Conservation (phyloP, 108 stramenopile species). For the Fistulifera pelliculosa region DNA sequence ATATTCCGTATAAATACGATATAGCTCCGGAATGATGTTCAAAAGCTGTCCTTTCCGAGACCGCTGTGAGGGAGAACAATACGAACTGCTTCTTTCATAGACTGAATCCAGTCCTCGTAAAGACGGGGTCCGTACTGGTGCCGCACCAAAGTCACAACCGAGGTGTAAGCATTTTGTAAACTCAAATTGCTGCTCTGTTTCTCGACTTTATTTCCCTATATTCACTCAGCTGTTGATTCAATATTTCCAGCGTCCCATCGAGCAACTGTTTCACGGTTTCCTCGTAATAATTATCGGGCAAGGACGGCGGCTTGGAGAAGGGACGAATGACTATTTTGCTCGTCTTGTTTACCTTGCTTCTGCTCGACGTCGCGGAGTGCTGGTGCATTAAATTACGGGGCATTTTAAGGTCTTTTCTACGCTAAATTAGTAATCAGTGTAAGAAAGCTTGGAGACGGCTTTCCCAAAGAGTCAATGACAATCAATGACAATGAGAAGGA, state of each 20-base stretch:
- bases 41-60: constrained; percentile 15
- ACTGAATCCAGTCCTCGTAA: constrained; percentile 44
- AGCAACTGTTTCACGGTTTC: constrained; percentile 31
- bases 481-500: too few species aligned
- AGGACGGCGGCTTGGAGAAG: constrained; percentile 59
- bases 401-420: too few species aligned
- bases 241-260: constrained; percentile 29
- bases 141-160: constrained; percentile 58
- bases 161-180: constrained; percentile 58
- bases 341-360: constrained; percentile 1
- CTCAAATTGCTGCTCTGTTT: constrained; percentile 1
- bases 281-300: constrained; percentile 68
- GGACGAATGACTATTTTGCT: constrained; percentile 65
- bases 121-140: constrained; percentile 63
- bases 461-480: too few species aligned
- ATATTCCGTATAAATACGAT: constrained; percentile 39
- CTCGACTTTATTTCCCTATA: not conserved
- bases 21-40: constrained; percentile 23
- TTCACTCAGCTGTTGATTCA: constrained; percentile 9
- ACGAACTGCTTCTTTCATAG: constrained; percentile 47
- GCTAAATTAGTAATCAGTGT: too few species aligned
- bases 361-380: not conserved
- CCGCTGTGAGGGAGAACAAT: constrained; percentile 19
- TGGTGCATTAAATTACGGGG: too few species aligned
- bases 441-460: too few species aligned